These are phyloP conservation scores for Claviceps capensis DNA, from an alignment of 2,329 filamentous ascomycete species.

Conservation along the genomic window DNA sequence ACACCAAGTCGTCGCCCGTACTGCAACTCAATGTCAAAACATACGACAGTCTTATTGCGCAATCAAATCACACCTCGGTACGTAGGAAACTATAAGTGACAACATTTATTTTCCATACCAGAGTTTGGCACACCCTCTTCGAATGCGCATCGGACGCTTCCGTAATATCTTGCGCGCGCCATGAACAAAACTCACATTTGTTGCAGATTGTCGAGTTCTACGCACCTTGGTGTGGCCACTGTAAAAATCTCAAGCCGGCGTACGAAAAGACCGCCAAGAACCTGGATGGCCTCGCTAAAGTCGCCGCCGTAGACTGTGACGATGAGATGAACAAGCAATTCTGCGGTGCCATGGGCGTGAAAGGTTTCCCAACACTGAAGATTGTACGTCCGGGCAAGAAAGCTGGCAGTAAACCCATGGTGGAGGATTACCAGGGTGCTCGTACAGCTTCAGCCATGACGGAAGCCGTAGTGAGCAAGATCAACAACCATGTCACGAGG, in stretches of 20 bases:
- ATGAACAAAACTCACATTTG: not conserved
- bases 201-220: constrained; percentile 67
- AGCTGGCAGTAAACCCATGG: constrained; percentile 54
- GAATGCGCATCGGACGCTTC: not conserved
- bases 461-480: constrained; percentile 71
- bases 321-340: constrained; percentile 83
- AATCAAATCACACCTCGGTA: constrained; percentile 87
- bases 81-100: constrained; percentile 17
- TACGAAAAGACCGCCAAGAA: constrained; percentile 89
- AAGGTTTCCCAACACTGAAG: constrained; percentile 94
- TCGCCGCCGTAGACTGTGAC: constrained; percentile 90
- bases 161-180: not conserved
- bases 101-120: not conserved
- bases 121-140: too few species aligned
- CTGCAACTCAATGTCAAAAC: constrained; percentile 66
- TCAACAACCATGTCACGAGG: constrained; percentile 80
- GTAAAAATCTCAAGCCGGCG: constrained; percentile 85
- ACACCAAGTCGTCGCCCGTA: constrained; percentile 77
- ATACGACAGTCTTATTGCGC: constrained; percentile 71
- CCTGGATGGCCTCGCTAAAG: constrained; percentile 83
- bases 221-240: constrained; percentile 95
- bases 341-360: constrained; percentile 71
- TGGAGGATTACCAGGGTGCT: constrained; percentile 83
- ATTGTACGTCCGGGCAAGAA: constrained; percentile 79
- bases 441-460: constrained; percentile 78